phyloP scores from a whole-genome alignment of 352 stramenopile species.

The Aphanomyces euteiches region DNA sequence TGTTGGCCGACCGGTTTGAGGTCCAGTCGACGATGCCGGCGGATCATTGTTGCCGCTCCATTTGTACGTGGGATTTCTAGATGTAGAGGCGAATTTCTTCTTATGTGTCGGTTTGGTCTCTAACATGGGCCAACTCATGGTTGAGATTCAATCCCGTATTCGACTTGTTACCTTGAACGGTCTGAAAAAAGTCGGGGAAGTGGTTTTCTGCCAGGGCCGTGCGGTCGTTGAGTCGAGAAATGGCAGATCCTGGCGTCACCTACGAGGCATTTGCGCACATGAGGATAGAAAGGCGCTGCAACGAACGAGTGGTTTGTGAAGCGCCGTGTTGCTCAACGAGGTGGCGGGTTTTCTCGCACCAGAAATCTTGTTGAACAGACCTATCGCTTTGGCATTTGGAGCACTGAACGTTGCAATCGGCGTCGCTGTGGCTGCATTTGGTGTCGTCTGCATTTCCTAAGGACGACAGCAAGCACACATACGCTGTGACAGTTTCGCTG shows the following conservation, averaged over 20 bases:
- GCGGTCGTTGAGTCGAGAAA: conserved; percentile 20
- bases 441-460: not conserved
- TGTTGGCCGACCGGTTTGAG: not conserved
- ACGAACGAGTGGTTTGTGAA: not conserved
- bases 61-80: not conserved
- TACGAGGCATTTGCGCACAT: not conserved
- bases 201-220: conserved; percentile 22
- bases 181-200: conserved; percentile 30
- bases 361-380: conserved; percentile 29
- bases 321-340: not conserved
- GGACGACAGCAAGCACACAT: not conserved
- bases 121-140: not conserved
- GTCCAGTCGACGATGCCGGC: not conserved
- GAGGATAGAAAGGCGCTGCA: too few relatives aligned
- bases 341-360: conserved; percentile 7
- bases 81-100: not conserved
- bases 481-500: not conserved
- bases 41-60: conserved; percentile 28
- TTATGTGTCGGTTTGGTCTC: conserved; percentile 15
- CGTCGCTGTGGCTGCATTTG: not conserved
- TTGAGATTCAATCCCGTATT: not conserved
- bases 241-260: not conserved
- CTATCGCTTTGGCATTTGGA: conserved; percentile 29
- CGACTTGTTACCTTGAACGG: conserved; percentile 7
- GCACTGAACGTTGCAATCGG: conserved; percentile 1